phyloP scores from a whole-genome alignment of 192 early-diverging fungal species.

The Coemansia javaensis region DNA sequence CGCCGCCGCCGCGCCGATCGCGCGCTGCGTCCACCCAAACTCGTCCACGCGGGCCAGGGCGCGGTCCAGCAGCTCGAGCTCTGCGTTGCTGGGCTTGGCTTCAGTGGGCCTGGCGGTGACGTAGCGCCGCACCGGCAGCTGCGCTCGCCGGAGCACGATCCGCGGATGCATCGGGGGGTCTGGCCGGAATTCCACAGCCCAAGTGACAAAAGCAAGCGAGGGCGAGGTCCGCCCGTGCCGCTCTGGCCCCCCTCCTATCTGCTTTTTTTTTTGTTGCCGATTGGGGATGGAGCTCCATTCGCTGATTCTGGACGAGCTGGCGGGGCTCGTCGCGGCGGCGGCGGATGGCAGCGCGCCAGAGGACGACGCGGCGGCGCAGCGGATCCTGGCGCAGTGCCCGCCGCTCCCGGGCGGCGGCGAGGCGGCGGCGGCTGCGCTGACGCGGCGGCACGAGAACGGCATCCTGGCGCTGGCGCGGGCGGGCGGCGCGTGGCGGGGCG shows the following conservation, averaged over 20 bases:
- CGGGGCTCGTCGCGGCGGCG: constrained; percentile 9
- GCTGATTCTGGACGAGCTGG: constrained; percentile 52
- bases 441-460: constrained; percentile 42
- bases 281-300: constrained; percentile 27
- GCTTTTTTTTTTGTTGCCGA: not conserved
- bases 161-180: too few species aligned
- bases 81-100: too few species aligned
- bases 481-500: constrained; percentile 4
- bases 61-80: constrained; percentile 54
- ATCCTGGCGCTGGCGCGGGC: constrained; percentile 37
- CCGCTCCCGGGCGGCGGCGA: constrained; percentile 3
- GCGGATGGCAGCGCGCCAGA: constrained; percentile 1
- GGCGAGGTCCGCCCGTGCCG: too few species aligned
- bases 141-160: too few species aligned
- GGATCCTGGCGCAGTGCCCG: constrained; percentile 35
- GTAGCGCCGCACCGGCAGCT: too few species aligned
- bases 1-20: constrained; percentile 59
- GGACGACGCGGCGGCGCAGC: constrained; percentile 16
- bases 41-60: constrained; percentile 64
- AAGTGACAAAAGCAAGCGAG: too few species aligned
- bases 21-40: constrained; percentile 71
- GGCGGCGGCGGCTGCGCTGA: not conserved
- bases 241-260: not conserved
- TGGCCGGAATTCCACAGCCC: too few species aligned
- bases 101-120: too few species aligned